phyloP scores from a whole-genome alignment of 2,329 filamentous ascomycete genomes.

The Penicillium sp. region DNA sequence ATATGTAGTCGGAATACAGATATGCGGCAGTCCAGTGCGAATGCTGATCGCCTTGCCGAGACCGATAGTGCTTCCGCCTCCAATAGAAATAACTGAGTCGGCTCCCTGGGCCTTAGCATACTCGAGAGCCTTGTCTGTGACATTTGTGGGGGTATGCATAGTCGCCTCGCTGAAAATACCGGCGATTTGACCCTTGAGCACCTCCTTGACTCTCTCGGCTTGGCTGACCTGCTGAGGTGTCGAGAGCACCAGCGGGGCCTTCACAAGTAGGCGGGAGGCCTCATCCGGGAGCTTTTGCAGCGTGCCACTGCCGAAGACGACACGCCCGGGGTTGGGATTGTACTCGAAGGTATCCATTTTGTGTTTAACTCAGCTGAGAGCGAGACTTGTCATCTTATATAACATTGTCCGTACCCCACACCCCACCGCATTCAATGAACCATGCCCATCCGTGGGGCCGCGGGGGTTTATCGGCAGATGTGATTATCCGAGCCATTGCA shows the following conservation, averaged over 20 bases:
- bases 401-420: constrained; percentile 11
- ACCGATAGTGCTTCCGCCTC: constrained; percentile 62
- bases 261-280: constrained; percentile 46
- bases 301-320: constrained; percentile 58
- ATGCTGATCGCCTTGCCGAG: constrained; percentile 59
- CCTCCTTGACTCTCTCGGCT: constrained; percentile 45
- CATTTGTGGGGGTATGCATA: constrained; percentile 61
- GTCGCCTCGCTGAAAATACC: constrained; percentile 56
- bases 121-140: constrained; percentile 57
- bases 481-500: not conserved
- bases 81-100: constrained; percentile 60
- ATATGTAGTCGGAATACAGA: constrained; percentile 63
- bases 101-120: constrained; percentile 47
- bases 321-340: constrained; percentile 52
- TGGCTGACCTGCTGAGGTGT: constrained; percentile 53
- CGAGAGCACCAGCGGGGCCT: constrained; percentile 55
- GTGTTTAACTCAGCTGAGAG: not conserved
- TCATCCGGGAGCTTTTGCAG: constrained; percentile 49
- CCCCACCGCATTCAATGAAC: constrained; percentile 16
- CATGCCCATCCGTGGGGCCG: constrained; percentile 14
- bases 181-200: constrained; percentile 49
- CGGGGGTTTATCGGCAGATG: constrained; percentile 21
- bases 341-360: constrained; percentile 57
- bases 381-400: constrained; percentile 15
- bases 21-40: constrained; percentile 55